Conservation (phyloP, 1,139 yeast genomes). For the Kodamaea alishanica region DNA sequence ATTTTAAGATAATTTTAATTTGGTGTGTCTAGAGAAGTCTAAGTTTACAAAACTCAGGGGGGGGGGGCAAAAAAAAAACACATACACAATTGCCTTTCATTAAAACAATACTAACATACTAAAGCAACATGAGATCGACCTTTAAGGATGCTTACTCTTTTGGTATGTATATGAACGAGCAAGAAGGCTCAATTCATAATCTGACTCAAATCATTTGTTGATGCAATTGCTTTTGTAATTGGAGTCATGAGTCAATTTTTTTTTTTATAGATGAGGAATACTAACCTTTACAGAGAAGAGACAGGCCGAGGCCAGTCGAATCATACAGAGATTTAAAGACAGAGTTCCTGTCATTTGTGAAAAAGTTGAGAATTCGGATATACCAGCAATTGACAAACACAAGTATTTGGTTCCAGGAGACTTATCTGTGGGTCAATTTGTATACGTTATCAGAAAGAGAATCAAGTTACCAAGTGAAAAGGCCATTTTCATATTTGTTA, state of each 20-base stretch:
- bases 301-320: conserved; percentile 92
- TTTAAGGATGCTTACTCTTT: conserved; percentile 90
- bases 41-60: no score
- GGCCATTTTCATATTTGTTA: conserved; percentile 95
- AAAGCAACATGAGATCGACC: conserved; percentile 71
- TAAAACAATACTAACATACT: conserved; percentile 12
- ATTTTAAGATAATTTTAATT: no score
- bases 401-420: conserved; percentile 96
- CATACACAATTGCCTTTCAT: no score
- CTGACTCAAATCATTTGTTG: no score
- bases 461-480: conserved; percentile 94
- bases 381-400: conserved; percentile 94
- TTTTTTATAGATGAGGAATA: no score
- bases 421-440: conserved; percentile 95
- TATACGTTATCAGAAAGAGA: conserved; percentile 93
- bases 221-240: no score
- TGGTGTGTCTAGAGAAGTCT: no score
- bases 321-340: conserved; percentile 83
- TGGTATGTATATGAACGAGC: conserved; percentile 61
- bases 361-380: conserved; percentile 94
- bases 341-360: conserved; percentile 97
- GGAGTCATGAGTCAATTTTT: no score
- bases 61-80: no score
- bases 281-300: conserved; percentile 62
- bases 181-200: no score